phyloP scores from a whole-genome alignment of 1,284 basidiomycete species.

The Ganoderma boninense region DNA sequence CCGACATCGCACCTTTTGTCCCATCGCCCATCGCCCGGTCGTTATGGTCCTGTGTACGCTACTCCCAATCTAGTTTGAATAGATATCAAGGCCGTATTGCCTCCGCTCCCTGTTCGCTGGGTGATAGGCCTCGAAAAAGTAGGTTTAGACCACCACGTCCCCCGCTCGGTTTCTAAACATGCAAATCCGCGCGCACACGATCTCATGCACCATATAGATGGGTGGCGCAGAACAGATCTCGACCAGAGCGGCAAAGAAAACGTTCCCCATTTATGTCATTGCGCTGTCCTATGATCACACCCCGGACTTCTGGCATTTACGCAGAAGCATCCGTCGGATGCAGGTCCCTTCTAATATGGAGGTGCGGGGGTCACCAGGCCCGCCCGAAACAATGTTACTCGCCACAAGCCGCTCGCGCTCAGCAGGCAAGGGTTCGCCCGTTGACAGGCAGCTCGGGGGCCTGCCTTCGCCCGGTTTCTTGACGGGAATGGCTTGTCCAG shows the following conservation, averaged over 20 bases:
- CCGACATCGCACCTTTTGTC: background rate
- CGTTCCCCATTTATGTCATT: conserved; percentile 28
- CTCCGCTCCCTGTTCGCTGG: background rate
- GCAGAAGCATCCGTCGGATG: conserved; percentile 12
- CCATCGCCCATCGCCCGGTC: background rate
- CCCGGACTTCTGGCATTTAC: conserved; percentile 21
- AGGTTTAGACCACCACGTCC: background rate
- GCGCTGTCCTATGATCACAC: conserved; percentile 30
- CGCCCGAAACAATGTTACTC: conserved; percentile 21
- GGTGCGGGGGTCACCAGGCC: conserved; percentile 25
- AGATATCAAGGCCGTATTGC: background rate
- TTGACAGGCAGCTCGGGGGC: background rate
- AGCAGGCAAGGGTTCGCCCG: background rate
- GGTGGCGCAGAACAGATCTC: conserved; percentile 10
- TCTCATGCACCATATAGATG: background rate
- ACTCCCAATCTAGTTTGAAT: conserved; percentile 7
- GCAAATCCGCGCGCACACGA: conserved; percentile 5
- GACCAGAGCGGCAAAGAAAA: conserved; percentile 14
- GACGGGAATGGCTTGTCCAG: conserved; percentile 1
- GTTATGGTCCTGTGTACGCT: conserved; percentile 12
- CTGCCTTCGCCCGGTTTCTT: background rate
- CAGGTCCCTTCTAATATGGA: conserved; percentile 19
- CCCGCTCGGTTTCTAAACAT: background rate
- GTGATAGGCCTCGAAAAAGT: background rate
- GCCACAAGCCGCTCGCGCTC: conserved; percentile 5